Conservation (phyloP, 441 rosid species). For the Gossypium davidsonii region DNA sequence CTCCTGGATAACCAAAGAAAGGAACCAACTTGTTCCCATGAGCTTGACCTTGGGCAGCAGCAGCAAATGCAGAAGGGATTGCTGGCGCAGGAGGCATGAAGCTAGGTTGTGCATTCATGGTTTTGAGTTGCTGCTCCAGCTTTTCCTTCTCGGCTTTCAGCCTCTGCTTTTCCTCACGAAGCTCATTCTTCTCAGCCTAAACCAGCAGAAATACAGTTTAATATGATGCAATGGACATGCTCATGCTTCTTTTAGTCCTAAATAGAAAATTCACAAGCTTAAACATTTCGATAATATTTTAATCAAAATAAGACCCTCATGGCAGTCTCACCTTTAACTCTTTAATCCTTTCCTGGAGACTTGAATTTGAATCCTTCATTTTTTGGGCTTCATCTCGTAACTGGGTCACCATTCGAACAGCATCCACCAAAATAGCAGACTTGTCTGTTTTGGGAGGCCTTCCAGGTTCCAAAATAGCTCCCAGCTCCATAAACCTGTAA, state of each 20-base stretch:
- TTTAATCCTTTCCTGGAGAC: slow-evolving; percentile 88
- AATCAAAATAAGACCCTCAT: not conserved
- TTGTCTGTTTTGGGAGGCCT: slow-evolving; percentile 89
- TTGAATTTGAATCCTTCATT: slow-evolving; percentile 74
- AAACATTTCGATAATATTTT: not conserved
- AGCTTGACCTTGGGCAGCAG: slow-evolving; percentile 56
- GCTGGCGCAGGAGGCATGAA: slow-evolving; percentile 70
- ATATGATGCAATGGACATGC: not conserved
- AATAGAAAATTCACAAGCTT: too few species aligned
- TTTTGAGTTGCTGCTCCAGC: slow-evolving; percentile 76
- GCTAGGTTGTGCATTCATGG: slow-evolving; percentile 58
- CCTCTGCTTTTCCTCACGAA: slow-evolving; percentile 94
- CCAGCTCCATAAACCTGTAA: slow-evolving; percentile 77
- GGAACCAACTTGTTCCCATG: slow-evolving; percentile 91
- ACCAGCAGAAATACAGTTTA: slow-evolving; percentile 3
- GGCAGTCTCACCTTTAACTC: slow-evolving; percentile 62
- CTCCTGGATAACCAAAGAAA: slow-evolving; percentile 84
- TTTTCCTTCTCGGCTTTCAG: slow-evolving; percentile 89
- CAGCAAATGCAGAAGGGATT: slow-evolving; percentile 69
- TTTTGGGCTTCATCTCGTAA: slow-evolving; percentile 82
- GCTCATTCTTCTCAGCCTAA: slow-evolving; percentile 90
- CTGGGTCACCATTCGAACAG: slow-evolving; percentile 80
- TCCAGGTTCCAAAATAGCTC: slow-evolving; percentile 80
- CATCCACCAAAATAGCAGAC: slow-evolving; percentile 80
- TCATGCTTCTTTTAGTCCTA: not conserved